A percentile compares a stretch with the other conserved stretches of the same genome.
These are phyloP conservation scores for Westerdykella aurantiaca DNA, from an alignment of 2,329 filamentous ascomycete species.

Conservation along the genomic window DNA sequence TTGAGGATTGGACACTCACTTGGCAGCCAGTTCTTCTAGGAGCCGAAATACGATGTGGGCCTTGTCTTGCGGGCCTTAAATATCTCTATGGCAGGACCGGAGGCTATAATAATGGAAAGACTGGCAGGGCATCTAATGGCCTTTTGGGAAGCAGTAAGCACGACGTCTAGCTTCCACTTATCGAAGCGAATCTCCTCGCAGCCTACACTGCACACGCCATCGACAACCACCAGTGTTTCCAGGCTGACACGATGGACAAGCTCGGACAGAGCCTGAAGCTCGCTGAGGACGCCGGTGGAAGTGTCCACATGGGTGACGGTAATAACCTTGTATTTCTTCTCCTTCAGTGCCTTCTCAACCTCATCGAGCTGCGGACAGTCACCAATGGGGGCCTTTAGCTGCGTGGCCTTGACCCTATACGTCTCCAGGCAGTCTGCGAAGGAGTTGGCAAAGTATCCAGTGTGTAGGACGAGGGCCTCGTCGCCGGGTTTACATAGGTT, in stretches of 20 bases:
- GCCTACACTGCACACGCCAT: constrained; percentile 95
- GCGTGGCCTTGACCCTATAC: constrained; percentile 85
- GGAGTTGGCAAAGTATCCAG: constrained; percentile 93
- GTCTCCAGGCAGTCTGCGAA: constrained; percentile 88
- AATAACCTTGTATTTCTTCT: constrained; percentile 89
- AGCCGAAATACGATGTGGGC: constrained; percentile 86
- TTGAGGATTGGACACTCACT: constrained; percentile 46
- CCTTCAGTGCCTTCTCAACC: constrained; percentile 79
- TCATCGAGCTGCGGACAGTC: constrained; percentile 79
- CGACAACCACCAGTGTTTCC: constrained; percentile 84
- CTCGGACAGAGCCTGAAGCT: constrained; percentile 77
- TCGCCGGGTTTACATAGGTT: constrained; percentile 85
- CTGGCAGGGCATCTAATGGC: constrained; percentile 93
- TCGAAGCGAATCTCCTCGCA: constrained; percentile 96
- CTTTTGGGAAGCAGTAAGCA: constrained; percentile 93
- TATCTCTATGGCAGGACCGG: constrained; percentile 74
- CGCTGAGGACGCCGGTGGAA: constrained; percentile 89
- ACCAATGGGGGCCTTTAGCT: constrained; percentile 84
- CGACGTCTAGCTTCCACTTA: constrained; percentile 86
- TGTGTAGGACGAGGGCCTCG: constrained; percentile 86
- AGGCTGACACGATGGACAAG: constrained; percentile 82
- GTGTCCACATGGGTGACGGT: constrained; percentile 98
- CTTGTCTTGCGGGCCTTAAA: constrained; percentile 77
- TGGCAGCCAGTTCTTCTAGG: constrained; percentile 94
- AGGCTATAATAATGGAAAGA: constrained; percentile 90